Percentiles rank a stretch among this genome's conserved stretches.
phyloP scores from a whole-genome alignment of 2,329 filamentous ascomycete species.

The Cladosporium phlei region DNA sequence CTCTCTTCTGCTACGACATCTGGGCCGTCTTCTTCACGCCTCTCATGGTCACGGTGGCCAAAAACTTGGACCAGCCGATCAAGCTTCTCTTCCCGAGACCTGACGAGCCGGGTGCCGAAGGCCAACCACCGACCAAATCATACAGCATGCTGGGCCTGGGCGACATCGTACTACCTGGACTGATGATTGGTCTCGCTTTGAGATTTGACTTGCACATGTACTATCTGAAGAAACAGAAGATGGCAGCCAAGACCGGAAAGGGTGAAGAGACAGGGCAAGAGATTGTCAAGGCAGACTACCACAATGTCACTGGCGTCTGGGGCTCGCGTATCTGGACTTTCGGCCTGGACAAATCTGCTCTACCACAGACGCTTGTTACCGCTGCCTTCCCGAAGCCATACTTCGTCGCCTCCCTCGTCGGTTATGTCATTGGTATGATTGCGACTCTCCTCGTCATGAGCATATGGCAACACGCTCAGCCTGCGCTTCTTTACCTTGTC shows the following conservation, averaged over 20 bases:
- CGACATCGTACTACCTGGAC: slow-evolving; percentile 89
- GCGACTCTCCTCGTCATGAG: slow-evolving; percentile 72
- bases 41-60: slow-evolving; percentile 83
- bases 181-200: slow-evolving; percentile 81
- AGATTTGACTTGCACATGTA: slow-evolving; percentile 86
- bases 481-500: slow-evolving; percentile 86
- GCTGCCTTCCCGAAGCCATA: slow-evolving; percentile 73
- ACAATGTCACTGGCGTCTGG: slow-evolving; percentile 63
- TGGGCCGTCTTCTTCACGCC: slow-evolving; percentile 87
- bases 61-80: slow-evolving; percentile 82
- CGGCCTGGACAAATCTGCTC: slow-evolving; percentile 17
- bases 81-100: slow-evolving; percentile 81
- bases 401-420: slow-evolving; percentile 70
- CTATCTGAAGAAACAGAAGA: slow-evolving; percentile 64
- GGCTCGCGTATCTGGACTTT: slow-evolving; percentile 77
- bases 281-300: slow-evolving; percentile 38
- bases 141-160: slow-evolving; percentile 80
- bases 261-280: slow-evolving; percentile 18
- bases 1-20: slow-evolving; percentile 91
- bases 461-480: slow-evolving; percentile 75
- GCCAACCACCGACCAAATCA: slow-evolving; percentile 38
- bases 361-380: slow-evolving; percentile 23
- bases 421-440: slow-evolving; percentile 75
- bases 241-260: slow-evolving; percentile 38
- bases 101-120: slow-evolving; percentile 27